Base-by-base conservation (phyloP, 2,329 filamentous ascomycete species). In the Colletotrichum endophyticum region DNA sequence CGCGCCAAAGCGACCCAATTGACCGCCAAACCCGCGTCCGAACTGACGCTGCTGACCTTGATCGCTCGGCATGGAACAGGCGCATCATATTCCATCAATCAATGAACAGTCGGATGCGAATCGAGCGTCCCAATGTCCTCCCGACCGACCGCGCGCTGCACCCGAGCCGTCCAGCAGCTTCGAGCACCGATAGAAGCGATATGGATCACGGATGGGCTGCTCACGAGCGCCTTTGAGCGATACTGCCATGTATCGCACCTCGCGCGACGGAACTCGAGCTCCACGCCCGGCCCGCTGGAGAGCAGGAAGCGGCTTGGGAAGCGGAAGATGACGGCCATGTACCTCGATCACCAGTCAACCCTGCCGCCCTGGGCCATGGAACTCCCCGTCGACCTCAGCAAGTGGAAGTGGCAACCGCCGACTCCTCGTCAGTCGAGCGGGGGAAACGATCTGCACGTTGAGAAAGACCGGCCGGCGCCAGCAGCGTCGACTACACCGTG, bases 141-240 rank as follows among this genome's bases (percentile, higher is more conserved):
- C 57, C 73, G 73, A 53, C 73, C 73, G 44, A 82, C 86, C 81
- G 86, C 86, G 81, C 83, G 80, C 75, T 91, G 88, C 86, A 87
- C 85, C 81, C 86, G 87, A 84, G 87, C 86, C 83, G 85, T 87
- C 80, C 86, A 87, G 76, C 70, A 64, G 61, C 80, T 87, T 57
- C 78, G 82, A 59, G 79, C 84, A 25, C 79, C 85, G 13, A 79
- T 79, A 74, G 88, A 90, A 68, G 84, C 86, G 59, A 81, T 92
- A 79, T 94, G 92, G 91, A 88, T 94, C 77, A 88, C 89, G 34
- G 92, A 94, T 79, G 86, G 90, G 62, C 79, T 90, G 28, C 86
- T 94, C 16, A 83, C 85, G 28, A 83, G 84, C 69, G 88, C 89
- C 4, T 90, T 92, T 78, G 86, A 88, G 63, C 85, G 86, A 22